Base-by-base conservation (phyloP, 176 grass and related monocot genomes). In the Tillandsia leiboldiana region DNA sequence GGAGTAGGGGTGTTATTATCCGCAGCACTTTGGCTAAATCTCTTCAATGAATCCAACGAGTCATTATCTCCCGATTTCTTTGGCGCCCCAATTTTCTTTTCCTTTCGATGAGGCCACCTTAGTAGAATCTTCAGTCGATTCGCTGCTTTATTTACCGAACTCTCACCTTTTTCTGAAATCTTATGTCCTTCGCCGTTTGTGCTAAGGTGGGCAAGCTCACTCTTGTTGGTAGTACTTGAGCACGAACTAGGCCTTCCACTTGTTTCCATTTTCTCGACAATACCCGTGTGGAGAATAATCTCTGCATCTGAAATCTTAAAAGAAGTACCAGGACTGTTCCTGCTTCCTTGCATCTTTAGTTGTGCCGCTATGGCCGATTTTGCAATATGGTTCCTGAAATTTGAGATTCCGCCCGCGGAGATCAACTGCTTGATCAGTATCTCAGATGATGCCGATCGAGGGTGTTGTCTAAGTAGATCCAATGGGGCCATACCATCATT, bases 281-380 rank as follows among this genome's bases (percentile, higher is more conserved):
- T 63, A n/a, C 90, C 87, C 0, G 90, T 86, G 73, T 83, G 82
- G 51, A 99, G 15, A 51, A 99, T 83, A 74, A 99, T 88, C 84
- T 99, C 87, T 2, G 90, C 90, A 72, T 99, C 95, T 7, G 95
- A 93, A 50, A 94, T 77, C 63, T 77, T 83, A 59, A 99, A 99
- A 48, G 70, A 72, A 23, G 95, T 99, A 2, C 95, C 95, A 0
- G 94, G 95, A 28, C 87, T 94, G 48, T 70, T 93, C 12, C 79
- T 82, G 0, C 82, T 72, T 4, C 95, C 84, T 18, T 83, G 87
- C 87, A 88, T 84, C 72, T 85, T 99, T 14, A 88, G 71, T 51
- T 99, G 90, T 10, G 87, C 90, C 78, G 70, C 82, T 1, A 86
- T 77, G 13, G 74, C 79, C 15, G 94, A 85, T 49, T 84, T 84